Evolutionary conservation across 305 asterid genomes (phyloP), one percentile per base, ranked within the genome.

Genomic region (Rubia peregrina): DNA sequence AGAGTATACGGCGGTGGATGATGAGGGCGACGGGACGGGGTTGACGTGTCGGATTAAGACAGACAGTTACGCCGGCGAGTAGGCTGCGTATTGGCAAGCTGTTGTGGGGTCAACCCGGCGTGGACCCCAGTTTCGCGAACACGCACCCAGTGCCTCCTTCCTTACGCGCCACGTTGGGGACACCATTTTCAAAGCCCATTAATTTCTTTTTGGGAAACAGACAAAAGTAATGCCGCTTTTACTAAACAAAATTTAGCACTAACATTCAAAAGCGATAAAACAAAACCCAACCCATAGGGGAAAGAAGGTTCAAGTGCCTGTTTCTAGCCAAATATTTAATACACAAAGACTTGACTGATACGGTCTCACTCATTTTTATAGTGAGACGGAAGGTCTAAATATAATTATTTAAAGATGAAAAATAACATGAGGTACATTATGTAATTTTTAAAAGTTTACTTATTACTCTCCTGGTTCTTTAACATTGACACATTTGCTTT

Each of bases 41-140:
- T 65, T 74, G 78, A 70, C 78, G 73, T 75, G 81, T 81, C 76
- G 76, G 77, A 74, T 53, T 63, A 68, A 57, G 80, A 76, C 76
- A 79, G 77, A 75, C 78, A 81, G 68, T 53, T 70, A 36, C 74
- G 81, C 68, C 77, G 77, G 73, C 80, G 68, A 72, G 80, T 76
- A 80, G 78, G 80, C 83, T 70, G 69, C 77, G 68, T 26, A 61
- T 61, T 71, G 76, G 76, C 61, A 70, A 75, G 56, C 63, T 6
- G 65, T 4, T 63, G 22, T 38, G 67, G 67, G 14, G 48, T 44
- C 67, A 16, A 14, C 38, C 38, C 3, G 38, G 38, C 38, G 38
- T 33, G 38, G 38, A 33, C 38, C 38, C 38, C 38, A 33, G 38
- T 33, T 33, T 33, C 38, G 38, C 38, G 38, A 1, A 33, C 38